These are phyloP conservation scores for Garcia nutans DNA, from an alignment of 345 rosid genomes.

Conservation along the genomic window DNA sequence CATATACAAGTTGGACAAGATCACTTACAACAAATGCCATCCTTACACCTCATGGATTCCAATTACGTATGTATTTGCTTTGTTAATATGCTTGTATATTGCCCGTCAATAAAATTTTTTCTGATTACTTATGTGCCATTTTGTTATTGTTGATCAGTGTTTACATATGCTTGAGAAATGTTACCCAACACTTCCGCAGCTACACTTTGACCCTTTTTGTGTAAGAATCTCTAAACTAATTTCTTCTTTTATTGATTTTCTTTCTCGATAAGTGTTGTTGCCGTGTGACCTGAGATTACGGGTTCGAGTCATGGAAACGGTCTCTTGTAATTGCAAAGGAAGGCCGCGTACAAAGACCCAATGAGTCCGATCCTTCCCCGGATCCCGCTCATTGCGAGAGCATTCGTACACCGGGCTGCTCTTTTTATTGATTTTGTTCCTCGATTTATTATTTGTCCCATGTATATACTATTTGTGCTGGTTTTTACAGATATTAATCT, in stretches of 20 bases:
- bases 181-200: constrained; percentile 79
- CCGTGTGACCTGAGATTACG: too few relatives aligned
- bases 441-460: not conserved
- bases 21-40: constrained; percentile 90
- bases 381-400: too few relatives aligned
- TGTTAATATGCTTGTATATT: constrained; percentile 11
- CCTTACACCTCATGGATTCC: constrained; percentile 99
- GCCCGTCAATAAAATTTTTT: not conserved
- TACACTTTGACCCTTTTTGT: constrained; percentile 88
- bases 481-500: constrained; percentile 13
- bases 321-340: too few relatives aligned
- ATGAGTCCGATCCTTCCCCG: too few relatives aligned
- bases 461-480: not conserved
- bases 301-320: too few relatives aligned
- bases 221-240: constrained; percentile 46
- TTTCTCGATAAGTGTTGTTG: not conserved
- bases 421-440: too few relatives aligned
- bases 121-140: constrained; percentile 12
- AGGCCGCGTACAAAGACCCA: too few relatives aligned
- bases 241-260: constrained; percentile 17
- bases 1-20: constrained; percentile 90
- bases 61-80: constrained; percentile 62
- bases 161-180: constrained; percentile 84
- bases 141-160: constrained; percentile 52
- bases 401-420: too few relatives aligned